Evolutionary conservation across 495 filamentous ascomycete species (phyloP).

Genomic region (Aspergillus sclerotiicarbonarius): DNA sequence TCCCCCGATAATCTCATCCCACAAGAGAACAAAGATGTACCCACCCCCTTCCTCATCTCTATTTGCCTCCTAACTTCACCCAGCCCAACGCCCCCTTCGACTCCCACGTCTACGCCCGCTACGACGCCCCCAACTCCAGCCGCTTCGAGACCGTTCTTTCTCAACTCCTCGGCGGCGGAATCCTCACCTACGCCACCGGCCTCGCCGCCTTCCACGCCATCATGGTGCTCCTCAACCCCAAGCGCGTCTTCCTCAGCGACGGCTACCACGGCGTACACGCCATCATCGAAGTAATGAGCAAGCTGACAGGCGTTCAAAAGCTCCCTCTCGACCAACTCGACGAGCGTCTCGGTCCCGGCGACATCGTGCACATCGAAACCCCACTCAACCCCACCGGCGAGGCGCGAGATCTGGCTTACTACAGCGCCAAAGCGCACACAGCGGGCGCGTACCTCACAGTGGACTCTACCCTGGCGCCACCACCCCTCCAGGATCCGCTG

Average conservation of each 20-base stretch:
- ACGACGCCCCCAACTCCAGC: neutral
- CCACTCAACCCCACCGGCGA: neutral
- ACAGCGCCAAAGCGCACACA: neutral
- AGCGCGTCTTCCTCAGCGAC: neutral
- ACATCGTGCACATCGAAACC: neutral
- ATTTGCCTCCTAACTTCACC: neutral
- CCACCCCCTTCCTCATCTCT: neutral
- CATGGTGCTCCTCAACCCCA: neutral
- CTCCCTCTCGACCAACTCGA: neutral
- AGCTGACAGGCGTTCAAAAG: neutral
- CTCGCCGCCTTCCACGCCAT: neutral
- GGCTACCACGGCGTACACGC: neutral
- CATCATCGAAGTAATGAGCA: neutral
- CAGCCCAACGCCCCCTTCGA: neutral
- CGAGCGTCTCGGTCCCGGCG: neutral
- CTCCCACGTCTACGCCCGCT: neutral
- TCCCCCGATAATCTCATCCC: neutral
- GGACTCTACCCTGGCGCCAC: neutral
- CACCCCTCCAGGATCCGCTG: neutral
- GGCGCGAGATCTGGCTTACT: neutral
- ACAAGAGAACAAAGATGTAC: neutral
- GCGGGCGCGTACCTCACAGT: neutral
- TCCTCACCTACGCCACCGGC: neutral
- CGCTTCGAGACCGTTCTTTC: neutral
- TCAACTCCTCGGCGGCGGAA: neutral